Base-by-base conservation (phyloP, 192 early-diverging fungal species). In the Rhizophlyctis rosea region DNA sequence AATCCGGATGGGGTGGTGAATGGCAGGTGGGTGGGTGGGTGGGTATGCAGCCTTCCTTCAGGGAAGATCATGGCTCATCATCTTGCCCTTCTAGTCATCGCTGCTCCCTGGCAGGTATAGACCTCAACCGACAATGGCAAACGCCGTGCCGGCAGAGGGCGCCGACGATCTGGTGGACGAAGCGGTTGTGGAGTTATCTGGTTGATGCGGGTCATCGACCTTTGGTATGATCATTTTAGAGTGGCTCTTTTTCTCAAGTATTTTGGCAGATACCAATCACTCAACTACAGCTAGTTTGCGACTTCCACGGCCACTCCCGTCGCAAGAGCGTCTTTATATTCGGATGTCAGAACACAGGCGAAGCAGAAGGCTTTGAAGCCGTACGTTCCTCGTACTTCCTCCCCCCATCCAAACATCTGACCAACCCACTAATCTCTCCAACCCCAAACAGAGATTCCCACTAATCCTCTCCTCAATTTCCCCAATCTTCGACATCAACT, bases 1-100 rank as follows among this genome's bases (percentile, higher is more conserved):
- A 80, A 80, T 68, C 77, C 78, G 0, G 81, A 83, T 59, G 81
- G 81, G 2, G 77, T 77, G 3, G 68, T 83, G 28, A 75, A 77
- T 21, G 81, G 81, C n/a, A n/a, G n/a, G n/a, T n/a, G n/a, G n/a
- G n/a, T n/a, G n/a, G n/a, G n/a, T n/a, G n/a, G n/a, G n/a, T n/a
- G n/a, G n/a, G n/a, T n/a, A n/a, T n/a, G n/a, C n/a, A n/a, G n/a
- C n/a, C n/a, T n/a, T n/a, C n/a, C n/a, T n/a, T n/a, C n/a, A n/a
- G n/a, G n/a, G n/a, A n/a, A n/a, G n/a, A n/a, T n/a, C n/a, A n/a
- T n/a, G n/a, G n/a, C n/a, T n/a, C n/a, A n/a, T n/a, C n/a, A n/a
- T n/a, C n/a, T n/a, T n/a, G 18, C 4, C n/a, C n/a, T n/a, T n/a
- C n/a, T 28, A 58, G 59, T 44, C 81, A 83, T 64, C 69, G 81